Evolutionary conservation across 768 basidiomycete species (phyloP).

Genomic region (Austroboletus eburneus): DNA sequence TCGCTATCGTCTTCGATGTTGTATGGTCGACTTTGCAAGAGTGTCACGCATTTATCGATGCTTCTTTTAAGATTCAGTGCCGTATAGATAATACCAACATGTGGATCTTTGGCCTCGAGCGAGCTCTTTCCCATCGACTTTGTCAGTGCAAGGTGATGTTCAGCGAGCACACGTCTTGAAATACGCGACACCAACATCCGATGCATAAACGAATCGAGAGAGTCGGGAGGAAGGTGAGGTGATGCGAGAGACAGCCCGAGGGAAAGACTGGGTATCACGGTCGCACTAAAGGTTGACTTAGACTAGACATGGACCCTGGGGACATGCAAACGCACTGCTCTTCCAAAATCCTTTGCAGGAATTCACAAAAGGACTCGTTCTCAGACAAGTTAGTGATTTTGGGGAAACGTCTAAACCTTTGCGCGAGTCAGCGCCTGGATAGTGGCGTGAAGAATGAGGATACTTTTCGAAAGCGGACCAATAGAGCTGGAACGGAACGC

Average conservation of each 20-base stretch:
- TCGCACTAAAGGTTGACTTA: constrained; percentile 45
- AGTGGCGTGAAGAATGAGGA: constrained; percentile 4
- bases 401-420: constrained; percentile 71
- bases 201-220: constrained; percentile 82
- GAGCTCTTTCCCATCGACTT: constrained; percentile 41
- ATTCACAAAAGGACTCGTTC: constrained; percentile 75
- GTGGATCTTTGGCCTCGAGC: constrained; percentile 43
- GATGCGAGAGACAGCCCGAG: constrained; percentile 85
- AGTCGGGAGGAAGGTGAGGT: constrained; percentile 70
- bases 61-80: constrained; percentile 64
- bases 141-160: constrained; percentile 85
- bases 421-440: constrained; percentile 12
- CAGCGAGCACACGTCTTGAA: constrained; percentile 82
- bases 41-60: constrained; percentile 61
- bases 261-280: constrained; percentile 76
- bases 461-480: constrained; percentile 87
- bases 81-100: constrained; percentile 85
- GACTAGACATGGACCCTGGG: neutral
- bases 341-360: constrained; percentile 57
- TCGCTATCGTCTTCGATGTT: constrained; percentile 38
- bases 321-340: constrained; percentile 60
- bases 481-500: constrained; percentile 58
- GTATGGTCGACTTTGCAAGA: constrained; percentile 49
- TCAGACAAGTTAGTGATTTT: constrained; percentile 66
- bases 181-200: constrained; percentile 90